These are phyloP conservation scores for Coemansia sp. DNA, from an alignment of 192 early-diverging fungal species.

Conservation along the genomic window DNA sequence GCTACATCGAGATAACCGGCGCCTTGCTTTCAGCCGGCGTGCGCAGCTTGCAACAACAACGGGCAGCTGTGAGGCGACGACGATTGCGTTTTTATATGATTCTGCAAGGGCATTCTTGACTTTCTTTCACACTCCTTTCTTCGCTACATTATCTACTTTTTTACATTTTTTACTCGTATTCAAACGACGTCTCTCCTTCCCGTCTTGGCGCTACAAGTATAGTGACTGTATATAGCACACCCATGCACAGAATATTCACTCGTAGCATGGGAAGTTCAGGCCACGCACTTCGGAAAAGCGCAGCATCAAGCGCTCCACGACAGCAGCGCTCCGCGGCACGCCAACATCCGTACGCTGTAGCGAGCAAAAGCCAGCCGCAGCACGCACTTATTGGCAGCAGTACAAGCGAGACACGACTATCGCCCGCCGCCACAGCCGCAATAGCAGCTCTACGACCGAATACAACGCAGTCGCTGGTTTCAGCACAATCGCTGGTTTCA, in stretches of 20 bases:
- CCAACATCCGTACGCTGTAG: conserved; percentile 22
- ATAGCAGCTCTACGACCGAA: background rate
- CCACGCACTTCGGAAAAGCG: conserved; percentile 21
- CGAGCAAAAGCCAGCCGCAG: background rate
- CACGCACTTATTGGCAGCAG: background rate
- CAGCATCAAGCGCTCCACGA: conserved; percentile 1
- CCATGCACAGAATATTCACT: conserved; percentile 30
- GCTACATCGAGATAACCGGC: background rate
- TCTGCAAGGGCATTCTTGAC: conserved; percentile 7
- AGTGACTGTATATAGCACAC: background rate
- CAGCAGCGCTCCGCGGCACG: conserved; percentile 11
- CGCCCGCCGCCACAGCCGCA: background rate
- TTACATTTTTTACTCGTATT: background rate
- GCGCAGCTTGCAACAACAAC: background rate
- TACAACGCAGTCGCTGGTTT: no score
- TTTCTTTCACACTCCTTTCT: background rate
- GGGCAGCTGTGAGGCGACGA: background rate
- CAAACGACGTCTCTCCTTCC: background rate
- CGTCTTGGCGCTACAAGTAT: background rate
- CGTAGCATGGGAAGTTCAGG: conserved; percentile 47
- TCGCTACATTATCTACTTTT: background rate
- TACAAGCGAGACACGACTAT: background rate
- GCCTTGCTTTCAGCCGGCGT: background rate
- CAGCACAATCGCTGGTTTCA: background rate
- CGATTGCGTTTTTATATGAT: background rate